phyloP scores from a whole-genome alignment of 2,329 filamentous ascomycete genomes.

The Trichoderma aggressivum region DNA sequence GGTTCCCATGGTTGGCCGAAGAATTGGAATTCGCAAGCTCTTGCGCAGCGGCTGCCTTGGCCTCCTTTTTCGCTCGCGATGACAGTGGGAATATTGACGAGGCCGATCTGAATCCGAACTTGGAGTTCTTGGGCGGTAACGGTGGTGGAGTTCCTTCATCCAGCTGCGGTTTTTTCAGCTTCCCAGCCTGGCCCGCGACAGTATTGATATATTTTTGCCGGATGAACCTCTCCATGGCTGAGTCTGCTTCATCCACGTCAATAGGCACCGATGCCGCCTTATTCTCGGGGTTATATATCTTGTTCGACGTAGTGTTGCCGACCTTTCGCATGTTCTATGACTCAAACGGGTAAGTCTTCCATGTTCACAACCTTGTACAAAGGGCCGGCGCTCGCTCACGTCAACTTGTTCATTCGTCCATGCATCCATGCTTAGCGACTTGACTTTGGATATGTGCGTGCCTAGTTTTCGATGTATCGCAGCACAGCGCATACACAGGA shows the following conservation, averaged over 20 bases:
- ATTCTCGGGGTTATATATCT: slow-evolving; percentile 82
- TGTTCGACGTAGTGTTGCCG: slow-evolving; percentile 83
- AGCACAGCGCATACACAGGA: slow-evolving; percentile 96
- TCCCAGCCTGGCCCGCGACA: slow-evolving; percentile 35
- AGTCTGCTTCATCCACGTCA: slow-evolving; percentile 88
- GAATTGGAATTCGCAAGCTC: slow-evolving; percentile 29
- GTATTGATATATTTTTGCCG: slow-evolving; percentile 84
- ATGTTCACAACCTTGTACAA: background rate
- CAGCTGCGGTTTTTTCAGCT: slow-evolving; percentile 46
- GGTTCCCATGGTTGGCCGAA: slow-evolving; percentile 39
- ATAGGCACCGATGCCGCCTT: slow-evolving; percentile 79
- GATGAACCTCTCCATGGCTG: slow-evolving; percentile 93
- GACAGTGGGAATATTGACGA: slow-evolving; percentile 67
- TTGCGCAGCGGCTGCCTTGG: slow-evolving; percentile 29
- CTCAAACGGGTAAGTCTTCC: background rate
- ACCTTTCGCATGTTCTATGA: slow-evolving; percentile 86
- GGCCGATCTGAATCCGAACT: slow-evolving; percentile 55
- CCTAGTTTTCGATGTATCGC: slow-evolving; percentile 93
- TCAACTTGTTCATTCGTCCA: slow-evolving; percentile 97
- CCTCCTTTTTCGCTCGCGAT: slow-evolving; percentile 57
- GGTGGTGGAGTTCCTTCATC: slow-evolving; percentile 59
- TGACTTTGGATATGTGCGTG: slow-evolving; percentile 97
- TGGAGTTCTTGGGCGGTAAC: slow-evolving; percentile 60
- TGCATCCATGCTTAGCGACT: slow-evolving; percentile 96
- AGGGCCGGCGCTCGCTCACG: slow-evolving; percentile 49